Conservation (phyloP, 306 rosid genomes). For the Dryas drummondii region DNA sequence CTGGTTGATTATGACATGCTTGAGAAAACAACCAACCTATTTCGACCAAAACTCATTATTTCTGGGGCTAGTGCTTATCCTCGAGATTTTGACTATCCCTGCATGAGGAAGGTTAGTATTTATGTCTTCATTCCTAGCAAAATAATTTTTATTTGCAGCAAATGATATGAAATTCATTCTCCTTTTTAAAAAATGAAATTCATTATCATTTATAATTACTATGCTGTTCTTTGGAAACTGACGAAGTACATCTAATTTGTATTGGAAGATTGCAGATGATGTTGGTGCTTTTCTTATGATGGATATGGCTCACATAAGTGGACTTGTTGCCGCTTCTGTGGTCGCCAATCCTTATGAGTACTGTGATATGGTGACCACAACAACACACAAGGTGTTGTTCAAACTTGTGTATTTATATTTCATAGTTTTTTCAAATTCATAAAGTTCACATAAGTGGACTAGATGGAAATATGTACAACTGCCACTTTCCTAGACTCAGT, state of each 20-base stretch:
- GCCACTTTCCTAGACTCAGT: neutral
- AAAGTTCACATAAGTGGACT: neutral
- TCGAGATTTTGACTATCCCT: slow-evolving; percentile 91
- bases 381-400: slow-evolving; percentile 86
- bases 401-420: neutral
- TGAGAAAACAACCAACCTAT: slow-evolving; percentile 75
- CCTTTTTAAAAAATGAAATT: too few species aligned
- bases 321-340: slow-evolving; percentile 96
- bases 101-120: slow-evolving; percentile 76
- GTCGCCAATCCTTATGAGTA: slow-evolving; percentile 82
- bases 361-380: slow-evolving; percentile 90
- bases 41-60: slow-evolving; percentile 88
- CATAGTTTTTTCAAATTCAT: neutral
- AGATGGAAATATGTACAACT: neutral
- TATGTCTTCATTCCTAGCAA: slow-evolving; percentile 6
- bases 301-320: slow-evolving; percentile 99
- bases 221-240: slow-evolving; percentile 1
- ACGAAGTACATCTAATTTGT: slow-evolving; percentile 34
- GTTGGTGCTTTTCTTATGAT: slow-evolving; percentile 98
- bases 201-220: neutral
- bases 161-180: neutral
- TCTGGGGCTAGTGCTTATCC: slow-evolving; percentile 99
- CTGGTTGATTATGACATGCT: slow-evolving; percentile 92
- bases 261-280: slow-evolving; percentile 72
- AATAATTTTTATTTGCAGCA: neutral